A percentile compares a stretch with the other conserved stretches of the same genome.
phyloP scores from a whole-genome alignment of 345 rosid species.

The Brassica nigra region DNA sequence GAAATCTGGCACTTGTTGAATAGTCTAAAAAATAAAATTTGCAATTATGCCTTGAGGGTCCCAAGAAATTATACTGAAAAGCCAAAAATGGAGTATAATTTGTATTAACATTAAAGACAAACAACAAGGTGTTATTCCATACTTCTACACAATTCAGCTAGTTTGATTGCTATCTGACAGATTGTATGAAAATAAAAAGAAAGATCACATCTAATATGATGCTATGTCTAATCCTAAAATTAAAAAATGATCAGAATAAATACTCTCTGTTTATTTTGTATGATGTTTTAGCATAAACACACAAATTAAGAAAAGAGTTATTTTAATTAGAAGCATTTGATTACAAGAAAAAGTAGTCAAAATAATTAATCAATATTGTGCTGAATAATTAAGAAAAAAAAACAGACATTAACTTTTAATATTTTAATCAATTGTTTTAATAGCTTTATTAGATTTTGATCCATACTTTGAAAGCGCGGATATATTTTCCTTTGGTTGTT shows the following conservation, averaged over 20 bases:
- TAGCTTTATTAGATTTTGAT: too few species aligned
- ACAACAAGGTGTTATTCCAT: slow-evolving; percentile 29
- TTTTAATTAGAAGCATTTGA: too few species aligned
- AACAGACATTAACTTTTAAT: too few species aligned
- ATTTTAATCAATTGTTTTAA: too few species aligned
- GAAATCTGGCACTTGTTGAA: not conserved
- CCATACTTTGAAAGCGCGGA: too few species aligned
- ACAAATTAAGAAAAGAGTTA: too few species aligned
- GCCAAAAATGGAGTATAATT: not conserved
- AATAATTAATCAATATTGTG: too few species aligned
- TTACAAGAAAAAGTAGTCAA: too few species aligned
- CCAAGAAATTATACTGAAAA: slow-evolving; percentile 30
- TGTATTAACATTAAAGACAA: slow-evolving; percentile 11
- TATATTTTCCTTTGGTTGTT: too few species aligned
- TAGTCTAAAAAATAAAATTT: not conserved
- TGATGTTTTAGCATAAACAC: too few species aligned
- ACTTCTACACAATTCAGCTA: slow-evolving; percentile 22
- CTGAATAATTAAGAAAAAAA: too few species aligned
- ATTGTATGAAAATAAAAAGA: slow-evolving; percentile 32
- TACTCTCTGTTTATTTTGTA: not conserved
- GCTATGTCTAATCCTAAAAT: slow-evolving; percentile 31
- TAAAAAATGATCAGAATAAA: slow-evolving; percentile 16
- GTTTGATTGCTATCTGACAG: slow-evolving; percentile 37
- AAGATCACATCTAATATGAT: slow-evolving; percentile 28
- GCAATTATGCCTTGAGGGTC: slow-evolving; percentile 30